Evolutionary conservation across 768 basidiomycete species (phyloP), one percentile per base, ranked within the genome.

Genomic region (Mycena galopus): DNA sequence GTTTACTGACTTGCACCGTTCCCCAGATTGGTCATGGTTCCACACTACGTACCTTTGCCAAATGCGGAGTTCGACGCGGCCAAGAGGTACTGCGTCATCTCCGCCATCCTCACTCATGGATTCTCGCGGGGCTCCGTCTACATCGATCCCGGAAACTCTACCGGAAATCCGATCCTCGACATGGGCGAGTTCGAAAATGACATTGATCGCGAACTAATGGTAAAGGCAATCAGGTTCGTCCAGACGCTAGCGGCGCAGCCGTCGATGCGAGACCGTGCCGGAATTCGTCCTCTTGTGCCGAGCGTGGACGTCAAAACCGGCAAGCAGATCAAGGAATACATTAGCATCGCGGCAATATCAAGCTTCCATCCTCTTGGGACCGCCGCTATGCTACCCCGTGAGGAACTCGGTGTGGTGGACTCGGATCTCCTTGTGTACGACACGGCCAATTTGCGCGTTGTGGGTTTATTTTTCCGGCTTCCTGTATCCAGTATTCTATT

Each of bases 331-430:
- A 77, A 78, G 23, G 69, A 75, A 27, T 75, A 67, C 25, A 47
- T 74, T 21, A 39, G 30, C 1, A 72, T 75, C 2, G 76, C 74
- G 4, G 5, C 32, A 3, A 55, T 29, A 17, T 69, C 68, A 3
- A 32, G 29, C 14, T 75, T 58, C 27, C 60, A 60, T 71, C 30
- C 82, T 6, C 58, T 78, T 11, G 79, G 79, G 17, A 77, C 82
- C 1, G 79, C 78, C 57, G 78, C 81, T 0, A 84, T 86, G 85
- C 75, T 85, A 9, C 84, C 85, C 2, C 70, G 69, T 19, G 81
- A 81, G 12, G 74, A 82, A 30, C 76, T 75, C n/a, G 85, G 85
- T 6, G 85, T 86, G 30, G 85, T 87, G 12, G 82, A 84, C 60
- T 61, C 74, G 19, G 58, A 76, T 29, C 74, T 85, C 17, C 78